phyloP scores from a whole-genome alignment of 768 basidiomycete genomes.

The Phanerochaete sordida region DNA sequence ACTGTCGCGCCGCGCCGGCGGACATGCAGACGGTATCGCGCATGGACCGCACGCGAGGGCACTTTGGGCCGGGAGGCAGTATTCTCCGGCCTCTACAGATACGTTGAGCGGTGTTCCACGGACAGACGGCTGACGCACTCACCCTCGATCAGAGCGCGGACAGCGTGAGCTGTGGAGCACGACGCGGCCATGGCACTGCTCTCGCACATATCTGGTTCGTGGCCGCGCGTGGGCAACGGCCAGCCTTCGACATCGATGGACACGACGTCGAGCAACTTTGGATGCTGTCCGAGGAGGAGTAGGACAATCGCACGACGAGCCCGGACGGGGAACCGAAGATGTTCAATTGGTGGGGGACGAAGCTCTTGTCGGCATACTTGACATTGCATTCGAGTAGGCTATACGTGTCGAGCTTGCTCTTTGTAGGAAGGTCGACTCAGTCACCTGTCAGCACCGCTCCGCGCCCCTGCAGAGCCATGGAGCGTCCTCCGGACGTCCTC shows the following conservation, averaged over 20 bases:
- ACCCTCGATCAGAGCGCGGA: slow-evolving; percentile 85
- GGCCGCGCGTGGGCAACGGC: slow-evolving; percentile 86
- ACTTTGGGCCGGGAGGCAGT: slow-evolving; percentile 84
- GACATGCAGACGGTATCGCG: slow-evolving; percentile 50
- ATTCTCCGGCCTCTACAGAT: slow-evolving; percentile 64
- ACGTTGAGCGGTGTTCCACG: background rate
- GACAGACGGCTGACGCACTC: slow-evolving; percentile 18
- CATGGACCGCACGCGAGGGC: slow-evolving; percentile 65
- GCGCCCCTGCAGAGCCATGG: slow-evolving; percentile 66
- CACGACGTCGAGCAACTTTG: slow-evolving; percentile 71
- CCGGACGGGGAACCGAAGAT: slow-evolving; percentile 93
- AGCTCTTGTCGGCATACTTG: slow-evolving; percentile 59
- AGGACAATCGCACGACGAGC: slow-evolving; percentile 76
- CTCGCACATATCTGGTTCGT: slow-evolving; percentile 84
- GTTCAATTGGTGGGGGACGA: slow-evolving; percentile 69
- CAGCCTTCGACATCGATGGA: slow-evolving; percentile 56
- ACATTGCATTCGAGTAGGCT: slow-evolving; percentile 78
- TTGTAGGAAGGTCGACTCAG: slow-evolving; percentile 61
- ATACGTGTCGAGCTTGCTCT: slow-evolving; percentile 78
- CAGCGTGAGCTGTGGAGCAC: slow-evolving; percentile 80
- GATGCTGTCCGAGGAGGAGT: slow-evolving; percentile 79
- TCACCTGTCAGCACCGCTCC: slow-evolving; percentile 60
- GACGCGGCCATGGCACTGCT: slow-evolving; percentile 65
- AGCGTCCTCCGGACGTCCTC: slow-evolving; percentile 72
- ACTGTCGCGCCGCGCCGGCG: slow-evolving; percentile 86